Evolutionary conservation across 176 grass and related monocot species (phyloP), one percentile per base, ranked within the genome.

Genomic region (Oryza glaberrima): DNA sequence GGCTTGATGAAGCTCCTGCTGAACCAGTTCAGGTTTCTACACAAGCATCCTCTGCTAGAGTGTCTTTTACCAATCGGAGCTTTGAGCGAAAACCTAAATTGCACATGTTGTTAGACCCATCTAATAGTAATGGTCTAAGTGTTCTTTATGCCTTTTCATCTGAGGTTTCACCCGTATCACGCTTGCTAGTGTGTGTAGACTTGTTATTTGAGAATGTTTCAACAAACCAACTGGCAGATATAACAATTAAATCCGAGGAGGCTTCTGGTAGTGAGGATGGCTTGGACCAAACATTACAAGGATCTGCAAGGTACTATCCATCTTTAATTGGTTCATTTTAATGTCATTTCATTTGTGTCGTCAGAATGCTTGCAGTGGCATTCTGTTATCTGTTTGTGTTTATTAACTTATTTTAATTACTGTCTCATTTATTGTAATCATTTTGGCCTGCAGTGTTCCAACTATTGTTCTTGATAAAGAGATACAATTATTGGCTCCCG

Each of bases 111-210:
- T 88, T 98, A 77, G 96, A 98, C 75, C 88, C 93, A 49, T 77
- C 75, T 76, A 78, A 81, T 20, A 79, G 83, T 87, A 88, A 89
- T 77, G 96, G 93, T 11, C 83, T 98, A 86, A 83, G 89, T 79
- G 67, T 95, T 56, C 83, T 90, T 83, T 98, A 98, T 92, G 65
- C 93, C 64, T 98, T 95, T 77, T 98, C 96, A 34, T 87, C 87
- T 25, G 90, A 92, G 15, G 72, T 90, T 88, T 95, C 93, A 13
- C 15, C 73, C 34, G 70, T 74, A 76, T 98, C 96, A 23, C 83
- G 60, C 54, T 82, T 92, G 70, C 58, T 95, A 32, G 75, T 94
- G 70, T 93, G 88, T 76, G 48, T 98, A 30, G 89, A 95, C 73
- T 81, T 98, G 71, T 86, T 95, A 11, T 80, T 98, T 81, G 89